Conservation (phyloP, 2,329 filamentous ascomycete species). For the Colletotrichum navitas region DNA sequence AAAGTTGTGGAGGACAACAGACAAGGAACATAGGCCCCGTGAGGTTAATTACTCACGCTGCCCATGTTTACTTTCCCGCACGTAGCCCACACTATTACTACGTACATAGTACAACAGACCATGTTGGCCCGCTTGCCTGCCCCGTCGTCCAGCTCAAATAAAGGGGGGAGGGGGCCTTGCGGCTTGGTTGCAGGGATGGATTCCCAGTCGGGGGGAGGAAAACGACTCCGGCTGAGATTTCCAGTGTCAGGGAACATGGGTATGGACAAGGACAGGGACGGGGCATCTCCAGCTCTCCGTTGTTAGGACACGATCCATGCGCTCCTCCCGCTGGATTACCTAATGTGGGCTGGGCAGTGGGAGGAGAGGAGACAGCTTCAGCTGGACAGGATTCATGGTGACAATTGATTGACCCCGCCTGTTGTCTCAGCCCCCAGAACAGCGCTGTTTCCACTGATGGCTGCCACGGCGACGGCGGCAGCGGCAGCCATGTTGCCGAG, state of each 20-base stretch:
- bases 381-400: too few species aligned
- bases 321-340: constrained; percentile 11
- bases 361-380: too few species aligned
- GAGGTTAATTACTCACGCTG: constrained; percentile 28
- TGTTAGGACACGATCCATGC: constrained; percentile 19
- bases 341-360: not conserved
- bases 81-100: not conserved
- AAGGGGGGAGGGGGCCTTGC: constrained; percentile 24
- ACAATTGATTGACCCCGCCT: not conserved
- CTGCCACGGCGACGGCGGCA: not conserved
- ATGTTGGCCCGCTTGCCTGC: constrained; percentile 9
- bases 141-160: constrained; percentile 17
- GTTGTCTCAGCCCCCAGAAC: not conserved
- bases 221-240: constrained; percentile 19
- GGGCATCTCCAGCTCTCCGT: constrained; percentile 1
- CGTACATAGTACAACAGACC: not conserved
- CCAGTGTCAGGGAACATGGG: not conserved
- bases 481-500: not conserved
- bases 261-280: constrained; percentile 9
- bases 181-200: constrained; percentile 26
- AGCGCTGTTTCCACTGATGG: not conserved
- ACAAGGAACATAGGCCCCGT: not conserved
- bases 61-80: constrained; percentile 32
- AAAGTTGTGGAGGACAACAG: constrained; percentile 5
- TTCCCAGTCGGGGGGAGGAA: not conserved